phyloP scores from a whole-genome alignment of 306 rosid genomes.

The Cicer pinnatifidum region DNA sequence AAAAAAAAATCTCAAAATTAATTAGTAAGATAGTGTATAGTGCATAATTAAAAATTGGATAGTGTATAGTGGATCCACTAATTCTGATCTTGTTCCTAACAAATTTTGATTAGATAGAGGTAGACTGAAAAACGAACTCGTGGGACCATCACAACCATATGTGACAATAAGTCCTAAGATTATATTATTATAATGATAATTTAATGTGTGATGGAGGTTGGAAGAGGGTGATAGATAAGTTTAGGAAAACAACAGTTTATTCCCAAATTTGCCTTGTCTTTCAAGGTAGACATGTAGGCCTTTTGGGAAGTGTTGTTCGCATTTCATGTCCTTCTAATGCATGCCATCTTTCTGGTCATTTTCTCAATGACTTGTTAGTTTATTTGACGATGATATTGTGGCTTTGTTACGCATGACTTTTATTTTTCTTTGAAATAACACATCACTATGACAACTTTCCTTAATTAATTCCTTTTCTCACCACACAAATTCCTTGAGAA shows the following conservation, averaged over 20 bases:
- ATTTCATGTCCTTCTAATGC: conserved; percentile 45
- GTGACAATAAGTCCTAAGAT: not conserved
- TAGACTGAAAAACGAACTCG: conserved; percentile 48
- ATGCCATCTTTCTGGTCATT: conserved; percentile 42
- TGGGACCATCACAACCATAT: conserved; percentile 48
- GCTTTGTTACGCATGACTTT: not conserved
- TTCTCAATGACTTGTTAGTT: conserved; percentile 29
- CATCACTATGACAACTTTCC: no score
- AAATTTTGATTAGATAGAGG: conserved; percentile 45
- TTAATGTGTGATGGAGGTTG: conserved; percentile 35
- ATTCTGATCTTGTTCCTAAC: conserved; percentile 12
- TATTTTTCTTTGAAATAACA: no score
- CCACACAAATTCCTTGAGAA: no score
- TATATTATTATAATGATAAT: conserved; percentile 16
- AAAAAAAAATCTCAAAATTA: no score
- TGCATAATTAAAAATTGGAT: conserved; percentile 27
- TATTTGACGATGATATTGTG: conserved; percentile 7
- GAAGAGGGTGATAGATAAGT: conserved; percentile 42
- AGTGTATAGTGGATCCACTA: not conserved
- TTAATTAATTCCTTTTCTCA: no score
- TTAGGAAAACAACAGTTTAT: conserved; percentile 45
- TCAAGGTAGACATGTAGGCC: conserved; percentile 50
- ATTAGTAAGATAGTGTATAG: not conserved
- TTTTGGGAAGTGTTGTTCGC: conserved; percentile 23
- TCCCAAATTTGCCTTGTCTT: conserved; percentile 45